Base-by-base conservation (phyloP, 495 filamentous ascomycete genomes). In the Cryomyces minteri region DNA sequence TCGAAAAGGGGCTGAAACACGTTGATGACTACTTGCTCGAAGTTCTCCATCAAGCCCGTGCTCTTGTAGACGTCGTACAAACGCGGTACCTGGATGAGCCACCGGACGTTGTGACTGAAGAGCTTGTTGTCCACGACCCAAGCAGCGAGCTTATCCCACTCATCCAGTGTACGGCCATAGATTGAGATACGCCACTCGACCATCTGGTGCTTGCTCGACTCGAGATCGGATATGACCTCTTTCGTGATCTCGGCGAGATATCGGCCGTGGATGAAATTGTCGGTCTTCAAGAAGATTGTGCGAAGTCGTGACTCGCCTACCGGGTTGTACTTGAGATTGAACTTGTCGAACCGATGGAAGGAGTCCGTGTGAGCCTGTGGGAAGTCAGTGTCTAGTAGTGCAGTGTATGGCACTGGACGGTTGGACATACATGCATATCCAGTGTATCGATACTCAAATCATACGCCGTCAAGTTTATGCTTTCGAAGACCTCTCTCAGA, bases 81-180 rank as follows among this genome's bases (percentile, higher is more conserved):
- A 39, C 90, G 82, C 38, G 90, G 90, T 11, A 96, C 77, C 60
- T 98, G 90, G 48, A 98, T 80, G 39, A 98, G 72, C 90, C 90
- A 98, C 43, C 92, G 87, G 33, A 96, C 84, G 60, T 96, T 98
- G 52, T 85, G 90, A 0, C 87, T 94, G 60, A 94, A 88, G 31
- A 98, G 70, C 63, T 95, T 96, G 62, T 98, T 93, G 68, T 98
- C 90, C 12, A 96, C 74, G n/a, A 98, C 90, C 90, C 90, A 98
- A 7, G 84, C 83, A 4, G 90, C 88, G 39, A 98, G 74, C 55
- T 93, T 98, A 58, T 96, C 88, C 90, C 90, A 98, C 61, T 98
- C 90, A 49, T 94, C 81, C 30, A 90, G 64, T 5, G 82, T 78
- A 58, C 84, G 79, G 43, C 90, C 90, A 57, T 98, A 96, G 48